Percentiles rank a stretch among this genome's conserved stretches.
These are phyloP conservation scores for Durio zibethinus DNA, from an alignment of 345 rosid genomes.

Conservation along the genomic window DNA sequence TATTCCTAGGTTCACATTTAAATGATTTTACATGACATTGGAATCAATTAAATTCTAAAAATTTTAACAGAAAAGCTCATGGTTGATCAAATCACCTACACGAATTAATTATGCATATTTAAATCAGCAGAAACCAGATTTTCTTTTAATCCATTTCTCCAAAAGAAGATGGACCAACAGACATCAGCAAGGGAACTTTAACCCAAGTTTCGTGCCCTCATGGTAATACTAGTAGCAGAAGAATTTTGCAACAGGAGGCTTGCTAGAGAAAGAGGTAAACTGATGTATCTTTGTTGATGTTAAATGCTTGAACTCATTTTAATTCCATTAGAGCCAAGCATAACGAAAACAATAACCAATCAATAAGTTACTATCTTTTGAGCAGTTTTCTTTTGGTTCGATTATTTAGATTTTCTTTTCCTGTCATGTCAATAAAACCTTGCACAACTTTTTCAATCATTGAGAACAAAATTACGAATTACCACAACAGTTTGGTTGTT, in stretches of 20 bases:
- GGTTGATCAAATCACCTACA: neutral
- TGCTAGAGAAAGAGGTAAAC: neutral
- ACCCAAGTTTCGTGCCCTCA: neutral
- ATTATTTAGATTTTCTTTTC: neutral
- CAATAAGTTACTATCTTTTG: neutral
- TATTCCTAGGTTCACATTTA: neutral
- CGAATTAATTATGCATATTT: neutral
- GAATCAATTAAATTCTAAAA: neutral
- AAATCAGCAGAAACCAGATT: neutral
- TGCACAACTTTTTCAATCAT: neutral
- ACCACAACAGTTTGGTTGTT: conserved; percentile 36
- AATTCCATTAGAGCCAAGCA: neutral
- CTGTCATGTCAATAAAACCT: neutral
- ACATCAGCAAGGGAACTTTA: neutral
- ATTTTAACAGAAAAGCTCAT: neutral
- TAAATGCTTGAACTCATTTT: neutral
- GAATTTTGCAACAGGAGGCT: neutral
- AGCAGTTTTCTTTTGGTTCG: neutral
- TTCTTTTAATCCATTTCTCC: neutral
- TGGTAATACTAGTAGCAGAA: neutral
- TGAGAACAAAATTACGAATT: neutral
- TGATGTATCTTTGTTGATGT: neutral
- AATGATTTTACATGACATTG: neutral
- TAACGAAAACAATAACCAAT: neutral
- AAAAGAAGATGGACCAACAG: neutral